Evolutionary conservation across 495 filamentous ascomycete species (phyloP).

Genomic region (Cladorrhinum samala): DNA sequence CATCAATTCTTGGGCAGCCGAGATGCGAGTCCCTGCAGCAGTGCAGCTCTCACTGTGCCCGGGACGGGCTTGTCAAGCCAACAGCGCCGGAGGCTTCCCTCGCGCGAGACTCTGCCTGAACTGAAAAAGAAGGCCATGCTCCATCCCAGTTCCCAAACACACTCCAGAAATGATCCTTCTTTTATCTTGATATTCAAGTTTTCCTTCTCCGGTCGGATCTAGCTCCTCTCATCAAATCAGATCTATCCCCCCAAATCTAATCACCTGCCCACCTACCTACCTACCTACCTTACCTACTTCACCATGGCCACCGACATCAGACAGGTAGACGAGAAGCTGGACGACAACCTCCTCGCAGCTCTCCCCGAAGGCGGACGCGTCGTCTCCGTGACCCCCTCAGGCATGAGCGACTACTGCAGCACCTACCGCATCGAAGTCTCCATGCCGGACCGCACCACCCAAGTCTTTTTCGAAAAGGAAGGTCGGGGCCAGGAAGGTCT

Average conservation of each 20-base stretch:
- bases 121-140: no score
- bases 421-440: conserved; percentile 18
- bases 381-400: conserved; percentile 15
- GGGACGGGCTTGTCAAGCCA: no score
- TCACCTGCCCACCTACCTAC: neutral
- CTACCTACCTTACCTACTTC: no score
- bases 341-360: conserved; percentile 14
- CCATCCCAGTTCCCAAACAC: no score
- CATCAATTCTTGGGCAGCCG: neutral
- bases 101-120: no score
- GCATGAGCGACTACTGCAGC: conserved; percentile 19
- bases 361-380: conserved; percentile 16
- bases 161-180: no score
- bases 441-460: conserved; percentile 14
- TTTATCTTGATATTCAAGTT: no score
- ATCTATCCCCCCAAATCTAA: neutral
- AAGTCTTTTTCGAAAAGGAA: conserved; percentile 19
- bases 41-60: no score
- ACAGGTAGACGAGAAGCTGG: conserved; percentile 13
- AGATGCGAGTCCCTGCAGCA: no score
- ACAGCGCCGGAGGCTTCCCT: no score
- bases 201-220: no score
- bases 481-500: conserved; percentile 6
- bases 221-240: conserved; percentile 4
- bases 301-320: conserved; percentile 15